phyloP scores from a whole-genome alignment of 176 grass and related monocot genomes.

The Oryza rufipogon region DNA sequence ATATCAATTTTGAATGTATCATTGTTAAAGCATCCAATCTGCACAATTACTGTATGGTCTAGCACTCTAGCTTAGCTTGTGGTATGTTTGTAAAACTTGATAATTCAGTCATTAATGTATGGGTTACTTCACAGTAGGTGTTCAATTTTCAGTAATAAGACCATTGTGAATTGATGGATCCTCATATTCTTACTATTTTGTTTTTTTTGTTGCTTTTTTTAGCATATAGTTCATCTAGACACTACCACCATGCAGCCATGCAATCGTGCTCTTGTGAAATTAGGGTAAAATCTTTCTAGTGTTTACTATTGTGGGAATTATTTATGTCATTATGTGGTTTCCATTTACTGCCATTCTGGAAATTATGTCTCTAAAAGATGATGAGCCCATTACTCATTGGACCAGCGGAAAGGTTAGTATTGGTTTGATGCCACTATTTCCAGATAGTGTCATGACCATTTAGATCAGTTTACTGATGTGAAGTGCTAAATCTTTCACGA shows the following conservation, averaged over 20 bases:
- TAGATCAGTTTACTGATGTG: slow-evolving; percentile 4
- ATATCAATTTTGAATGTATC: neutral
- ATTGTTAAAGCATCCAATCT: neutral
- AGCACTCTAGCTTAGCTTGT: neutral
- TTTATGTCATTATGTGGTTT: neutral
- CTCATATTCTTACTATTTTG: neutral
- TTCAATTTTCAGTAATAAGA: neutral
- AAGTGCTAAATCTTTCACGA: neutral
- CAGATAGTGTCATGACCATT: neutral
- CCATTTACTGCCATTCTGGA: neutral
- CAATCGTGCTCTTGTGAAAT: neutral
- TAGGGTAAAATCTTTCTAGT: neutral
- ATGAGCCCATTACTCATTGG: neutral
- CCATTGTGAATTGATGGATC: neutral
- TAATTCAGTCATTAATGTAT: neutral
- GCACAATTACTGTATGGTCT: neutral
- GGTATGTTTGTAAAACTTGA: neutral
- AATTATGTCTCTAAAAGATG: slow-evolving; percentile 27
- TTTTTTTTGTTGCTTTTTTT: neutral
- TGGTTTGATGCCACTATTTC: neutral
- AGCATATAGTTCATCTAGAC: neutral
- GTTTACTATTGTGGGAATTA: neutral
- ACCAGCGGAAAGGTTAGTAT: neutral
- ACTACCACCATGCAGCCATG: neutral
- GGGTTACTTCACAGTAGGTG: neutral